A percentile compares a stretch with the other conserved stretches of the same genome.
These are phyloP conservation scores for Parachlorella kessleri DNA, from an alignment of 139 green algal genomes.

Conservation along the genomic window DNA sequence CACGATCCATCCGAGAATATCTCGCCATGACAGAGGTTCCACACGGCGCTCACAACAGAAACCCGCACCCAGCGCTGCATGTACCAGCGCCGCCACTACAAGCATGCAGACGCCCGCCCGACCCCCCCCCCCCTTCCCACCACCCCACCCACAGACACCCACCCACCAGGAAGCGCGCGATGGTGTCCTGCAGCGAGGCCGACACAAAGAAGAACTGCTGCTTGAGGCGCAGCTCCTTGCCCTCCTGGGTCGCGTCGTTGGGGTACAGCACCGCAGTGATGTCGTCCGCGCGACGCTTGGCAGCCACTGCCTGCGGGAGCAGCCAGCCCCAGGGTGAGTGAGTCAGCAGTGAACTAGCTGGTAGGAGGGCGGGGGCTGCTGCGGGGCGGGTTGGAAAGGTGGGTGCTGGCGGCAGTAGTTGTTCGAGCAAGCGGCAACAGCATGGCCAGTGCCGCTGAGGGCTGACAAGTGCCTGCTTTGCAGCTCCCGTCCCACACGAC, in stretches of 20 bases:
- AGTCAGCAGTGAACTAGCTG: neutral
- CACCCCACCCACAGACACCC: neutral
- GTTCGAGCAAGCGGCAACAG: too few species aligned
- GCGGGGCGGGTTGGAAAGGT: too few species aligned
- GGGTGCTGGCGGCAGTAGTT: too few species aligned
- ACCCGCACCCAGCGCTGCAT: neutral
- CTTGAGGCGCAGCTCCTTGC: constrained; percentile 98
- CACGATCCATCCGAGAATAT: too few species aligned
- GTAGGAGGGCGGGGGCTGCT: neutral
- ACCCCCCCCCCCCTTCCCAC: constrained; percentile 51
- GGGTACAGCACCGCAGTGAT: constrained; percentile 98
- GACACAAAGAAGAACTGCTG: constrained; percentile 99
- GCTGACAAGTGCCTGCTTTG: too few species aligned
- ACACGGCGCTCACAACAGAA: neutral
- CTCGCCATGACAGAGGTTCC: too few species aligned
- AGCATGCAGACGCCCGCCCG: neutral
- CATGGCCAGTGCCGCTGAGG: neutral
- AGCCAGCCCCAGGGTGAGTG: neutral
- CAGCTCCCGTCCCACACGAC: neutral
- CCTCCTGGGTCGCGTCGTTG: constrained; percentile 95
- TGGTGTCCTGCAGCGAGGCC: constrained; percentile 90
- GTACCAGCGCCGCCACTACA: too few species aligned
- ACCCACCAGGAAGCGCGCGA: constrained; percentile 41
- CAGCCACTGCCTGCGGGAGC: constrained; percentile 72
- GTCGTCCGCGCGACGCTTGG: constrained; percentile 84